Base-by-base conservation (phyloP, 2,329 filamentous ascomycete species). In the Verticillium isaacii region DNA sequence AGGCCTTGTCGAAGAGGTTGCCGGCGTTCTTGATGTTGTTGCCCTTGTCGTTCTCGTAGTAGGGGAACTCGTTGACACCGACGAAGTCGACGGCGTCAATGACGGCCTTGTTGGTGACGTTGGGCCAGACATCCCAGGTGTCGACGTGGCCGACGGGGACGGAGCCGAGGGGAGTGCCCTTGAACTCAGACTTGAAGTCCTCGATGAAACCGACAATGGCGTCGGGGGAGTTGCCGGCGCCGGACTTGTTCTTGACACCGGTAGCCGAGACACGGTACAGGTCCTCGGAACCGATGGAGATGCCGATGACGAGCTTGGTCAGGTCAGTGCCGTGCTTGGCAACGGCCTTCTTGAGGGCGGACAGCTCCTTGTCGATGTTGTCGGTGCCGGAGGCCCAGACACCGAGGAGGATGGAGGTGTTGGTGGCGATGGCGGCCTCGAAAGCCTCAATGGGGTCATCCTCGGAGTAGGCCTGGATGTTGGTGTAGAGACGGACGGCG, bases 361-460 rank as follows among this genome's bases (percentile, higher is more conserved):
- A 78, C 70, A 89, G 82, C 79, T 90, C 87, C 59, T 80, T 79
- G 66, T 80, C 75, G 72, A 83, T 89, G 72, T 80, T 84, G 60
- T 74, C 73, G 55, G 77, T 78, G 66, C 83, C 83, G 19, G 82
- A 83, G 57, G 82, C 74, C 88, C 88, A 90, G 69, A 89, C 77
- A 65, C 88, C 87, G 59, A 88, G 85, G 39, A 90, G 83, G 55
- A 90, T 76, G 66, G 82, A 76, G 19, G 84, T 86, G 54, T 86
- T 78, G 64, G 85, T 86, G 63, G 80, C 77, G 56, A 88, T 78
- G 68, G 88, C 87, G 39, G 88, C 88, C 77, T 92, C 90, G 77
- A 94, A 85, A 52, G 93, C 93, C 79, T 92, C 80, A 71, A 96
- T 80, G 59, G 92, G 93, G 75, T 94, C 89, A 68, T 85, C 83